Evolutionary conservation across 176 grass and related monocot genomes (phyloP).

Genomic region (Olyra latifolia): DNA sequence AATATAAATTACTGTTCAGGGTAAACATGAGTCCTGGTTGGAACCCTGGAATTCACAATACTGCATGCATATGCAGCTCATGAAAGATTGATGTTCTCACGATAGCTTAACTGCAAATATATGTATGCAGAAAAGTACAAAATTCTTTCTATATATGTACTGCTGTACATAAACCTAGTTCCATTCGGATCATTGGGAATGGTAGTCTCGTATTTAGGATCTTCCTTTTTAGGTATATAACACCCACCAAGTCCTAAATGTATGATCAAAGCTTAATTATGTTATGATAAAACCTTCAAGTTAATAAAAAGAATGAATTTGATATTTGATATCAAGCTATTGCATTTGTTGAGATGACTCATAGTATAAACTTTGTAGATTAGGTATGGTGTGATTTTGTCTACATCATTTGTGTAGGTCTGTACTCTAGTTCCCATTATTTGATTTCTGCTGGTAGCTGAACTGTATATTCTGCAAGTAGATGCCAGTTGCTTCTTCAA

Average conservation of each 20-base stretch:
- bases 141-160: background rate
- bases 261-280: conserved; percentile 17
- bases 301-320: conserved; percentile 5
- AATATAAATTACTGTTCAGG: background rate
- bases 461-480: conserved; percentile 6
- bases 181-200: background rate
- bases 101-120: conserved; percentile 1
- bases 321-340: background rate
- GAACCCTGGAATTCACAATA: background rate
- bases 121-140: background rate
- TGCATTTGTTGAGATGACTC: conserved; percentile 12
- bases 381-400: background rate
- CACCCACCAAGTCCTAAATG: background rate
- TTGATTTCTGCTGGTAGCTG: conserved; percentile 6
- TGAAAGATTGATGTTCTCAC: conserved; percentile 6
- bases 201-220: background rate
- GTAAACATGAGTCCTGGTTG: background rate
- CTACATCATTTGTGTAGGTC: conserved; percentile 11
- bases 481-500: background rate
- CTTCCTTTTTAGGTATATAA: background rate
- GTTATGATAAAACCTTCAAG: background rate
- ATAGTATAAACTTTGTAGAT: conserved; percentile 7
- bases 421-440: background rate
- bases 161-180: background rate
- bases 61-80: background rate